phyloP scores from a whole-genome alignment of 2,329 filamentous ascomycete species.

The Didymella sp. region DNA sequence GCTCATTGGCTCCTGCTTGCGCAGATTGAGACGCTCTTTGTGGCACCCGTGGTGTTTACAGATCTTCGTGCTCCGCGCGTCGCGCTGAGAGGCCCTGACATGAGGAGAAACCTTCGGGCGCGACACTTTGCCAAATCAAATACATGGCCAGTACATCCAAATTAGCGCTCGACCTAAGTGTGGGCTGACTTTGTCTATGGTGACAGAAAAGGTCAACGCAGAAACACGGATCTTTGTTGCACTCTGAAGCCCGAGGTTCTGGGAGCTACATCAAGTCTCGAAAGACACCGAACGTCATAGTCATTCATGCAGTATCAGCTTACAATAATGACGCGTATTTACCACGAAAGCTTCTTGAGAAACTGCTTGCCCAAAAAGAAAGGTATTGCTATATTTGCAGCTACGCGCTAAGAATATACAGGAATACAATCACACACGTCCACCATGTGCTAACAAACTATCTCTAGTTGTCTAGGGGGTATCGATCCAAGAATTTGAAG shows the following conservation, averaged over 20 bases:
- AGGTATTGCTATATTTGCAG: not conserved
- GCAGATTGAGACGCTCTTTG: not conserved
- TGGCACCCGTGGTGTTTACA: not conserved
- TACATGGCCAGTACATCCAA: not conserved
- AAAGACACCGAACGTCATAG: not conserved
- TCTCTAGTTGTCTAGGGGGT: slow-evolving; percentile 60
- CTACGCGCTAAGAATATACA: not conserved
- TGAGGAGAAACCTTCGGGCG: not conserved
- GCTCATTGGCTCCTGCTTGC: not conserved
- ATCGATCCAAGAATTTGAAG: slow-evolving; percentile 72
- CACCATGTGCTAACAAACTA: not conserved
- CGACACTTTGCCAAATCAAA: not conserved
- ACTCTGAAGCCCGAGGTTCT: not conserved
- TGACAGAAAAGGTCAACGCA: not conserved
- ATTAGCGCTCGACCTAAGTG: not conserved
- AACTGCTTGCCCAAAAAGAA: not conserved
- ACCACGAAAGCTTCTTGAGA: no score
- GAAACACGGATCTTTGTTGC: not conserved
- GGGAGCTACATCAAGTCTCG: not conserved
- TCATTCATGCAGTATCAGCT: not conserved
- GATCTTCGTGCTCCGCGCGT: slow-evolving; percentile 9
- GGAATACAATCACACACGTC: not conserved
- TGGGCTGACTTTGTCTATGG: not conserved
- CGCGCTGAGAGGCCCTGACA: not conserved
- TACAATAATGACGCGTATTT: not conserved